Percentiles rank a stretch among this genome's conserved stretches.
Conservation (phyloP, 805 yeast genomes). For the Peterozyma toletana region DNA sequence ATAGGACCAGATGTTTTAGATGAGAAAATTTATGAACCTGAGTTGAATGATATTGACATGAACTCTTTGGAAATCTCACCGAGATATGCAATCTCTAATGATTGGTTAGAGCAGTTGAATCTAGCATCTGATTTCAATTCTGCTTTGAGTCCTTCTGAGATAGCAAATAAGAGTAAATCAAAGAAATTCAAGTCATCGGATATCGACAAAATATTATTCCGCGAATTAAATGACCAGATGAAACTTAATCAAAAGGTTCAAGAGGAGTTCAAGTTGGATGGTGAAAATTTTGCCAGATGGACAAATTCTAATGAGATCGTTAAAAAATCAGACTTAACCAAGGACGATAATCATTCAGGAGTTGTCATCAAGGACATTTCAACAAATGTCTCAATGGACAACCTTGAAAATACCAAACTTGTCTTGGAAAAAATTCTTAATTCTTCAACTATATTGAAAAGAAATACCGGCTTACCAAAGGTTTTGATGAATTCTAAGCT, state of each 20-base stretch:
- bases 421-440: constrained; percentile 17
- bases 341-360: constrained; percentile 2
- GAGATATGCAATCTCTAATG: constrained; percentile 39
- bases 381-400: constrained; percentile 2
- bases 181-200: constrained; percentile 23
- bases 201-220: constrained; percentile 42
- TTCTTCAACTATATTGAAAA: constrained; percentile 14
- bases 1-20: constrained; percentile 31
- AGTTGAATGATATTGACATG: constrained; percentile 38
- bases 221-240: constrained; percentile 31
- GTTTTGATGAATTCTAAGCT: constrained; percentile 21
- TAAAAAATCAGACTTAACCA: not conserved
- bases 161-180: constrained; percentile 4
- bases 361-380: constrained; percentile 1
- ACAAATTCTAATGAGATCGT: constrained; percentile 3
- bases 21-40: constrained; percentile 70
- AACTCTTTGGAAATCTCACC: constrained; percentile 32
- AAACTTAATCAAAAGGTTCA: constrained; percentile 18
- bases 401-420: constrained; percentile 5
- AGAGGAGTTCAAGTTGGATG: constrained; percentile 19
- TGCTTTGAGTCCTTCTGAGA: constrained; percentile 17
- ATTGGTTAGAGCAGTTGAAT: constrained; percentile 61
- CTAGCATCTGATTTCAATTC: constrained; percentile 40
- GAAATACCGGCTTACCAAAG: constrained; percentile 29
- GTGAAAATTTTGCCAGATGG: constrained; percentile 8